Base-by-base conservation (phyloP, 179 eudicot genomes). In the Drosera spatulata region DNA sequence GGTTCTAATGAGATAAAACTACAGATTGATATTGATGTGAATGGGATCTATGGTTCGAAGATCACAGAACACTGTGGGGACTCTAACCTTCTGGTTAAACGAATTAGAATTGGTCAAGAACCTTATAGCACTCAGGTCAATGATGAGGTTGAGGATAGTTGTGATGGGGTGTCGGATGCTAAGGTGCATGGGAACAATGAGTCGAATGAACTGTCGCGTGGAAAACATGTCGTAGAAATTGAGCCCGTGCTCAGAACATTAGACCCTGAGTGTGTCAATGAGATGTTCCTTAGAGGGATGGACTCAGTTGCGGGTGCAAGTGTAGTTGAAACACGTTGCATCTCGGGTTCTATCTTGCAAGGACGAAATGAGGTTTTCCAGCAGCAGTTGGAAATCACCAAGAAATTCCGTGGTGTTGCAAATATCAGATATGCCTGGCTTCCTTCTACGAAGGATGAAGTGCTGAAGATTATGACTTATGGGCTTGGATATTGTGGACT, bases 341-440 rank as follows among this genome's bases (percentile, higher is more conserved):
- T 77, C 60, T 62, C 73, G 6, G 78, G 84, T 70, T 59, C 62
- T 63, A 5, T 70, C 53, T 63, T 64, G 71, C 74, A 79, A 65
- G 72, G 77, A 68, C 85, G 85, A 37, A 58, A 62, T 61, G 95
- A 86, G 65, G 72, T 94, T 71, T 94, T 94, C 53, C 66, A 77
- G 74, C 90, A 90, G 69, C 97, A 94, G 82, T 71, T 66, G 63
- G 94, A 94, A 70, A 74, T 94, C 37, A 85, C 88, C n/a, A 66
- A 67, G 64, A 83, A 69, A 53, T 69, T 48, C 55, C 94, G 96
- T 50, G 88, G 96, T 3, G 56, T 75, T 77, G 79, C 97, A 50
- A 86, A 90, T 77, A 77, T 93, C 64, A 71, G 53, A 12, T 84
- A 77, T 75, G 99, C 97, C 15, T 93, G 99, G 99, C 82, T 89